phyloP scores from a whole-genome alignment of 495 filamentous ascomycete species.

The Aspergillus panamensis region DNA sequence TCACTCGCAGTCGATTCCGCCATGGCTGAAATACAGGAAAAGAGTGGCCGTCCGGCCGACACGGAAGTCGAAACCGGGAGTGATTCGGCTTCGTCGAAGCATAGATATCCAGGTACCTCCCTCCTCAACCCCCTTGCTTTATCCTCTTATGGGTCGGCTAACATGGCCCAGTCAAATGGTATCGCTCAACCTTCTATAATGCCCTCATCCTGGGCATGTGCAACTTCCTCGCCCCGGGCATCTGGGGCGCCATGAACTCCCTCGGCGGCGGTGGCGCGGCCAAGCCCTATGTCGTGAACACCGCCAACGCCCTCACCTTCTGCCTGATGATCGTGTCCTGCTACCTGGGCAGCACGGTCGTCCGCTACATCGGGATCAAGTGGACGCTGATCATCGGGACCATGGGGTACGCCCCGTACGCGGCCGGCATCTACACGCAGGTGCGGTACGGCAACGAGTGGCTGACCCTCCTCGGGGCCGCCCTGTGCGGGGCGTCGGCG shows the following conservation, averaged over 20 bases:
- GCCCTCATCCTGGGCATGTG: slow-evolving; percentile 60
- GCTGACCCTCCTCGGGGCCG: slow-evolving; percentile 61
- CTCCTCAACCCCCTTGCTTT: neutral
- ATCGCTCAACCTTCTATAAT: slow-evolving; percentile 61
- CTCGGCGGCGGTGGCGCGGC: slow-evolving; percentile 63
- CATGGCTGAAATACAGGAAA: slow-evolving; percentile 11
- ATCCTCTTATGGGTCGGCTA: neutral
- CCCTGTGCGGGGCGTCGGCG: slow-evolving; percentile 60
- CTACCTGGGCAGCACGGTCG: slow-evolving; percentile 51
- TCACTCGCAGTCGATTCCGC: neutral
- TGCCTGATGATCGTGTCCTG: slow-evolving; percentile 63
- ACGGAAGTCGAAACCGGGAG: slow-evolving; percentile 22
- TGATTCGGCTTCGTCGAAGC: neutral
- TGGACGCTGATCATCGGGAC: slow-evolving; percentile 62
- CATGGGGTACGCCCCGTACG: slow-evolving; percentile 62
- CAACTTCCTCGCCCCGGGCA: slow-evolving; percentile 61
- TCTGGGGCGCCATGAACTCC: slow-evolving; percentile 69
- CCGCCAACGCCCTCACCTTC: slow-evolving; percentile 66
- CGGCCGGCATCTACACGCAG: slow-evolving; percentile 63
- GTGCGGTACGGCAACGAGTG: slow-evolving; percentile 62
- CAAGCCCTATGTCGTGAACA: slow-evolving; percentile 62
- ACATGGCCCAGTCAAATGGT: slow-evolving; percentile 53
- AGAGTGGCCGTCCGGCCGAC: slow-evolving; percentile 22
- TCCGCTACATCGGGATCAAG: slow-evolving; percentile 60
- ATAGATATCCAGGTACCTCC: slow-evolving; percentile 25